phyloP scores from a whole-genome alignment of 805 yeast species.

The Wickerhamiella dianesei region DNA sequence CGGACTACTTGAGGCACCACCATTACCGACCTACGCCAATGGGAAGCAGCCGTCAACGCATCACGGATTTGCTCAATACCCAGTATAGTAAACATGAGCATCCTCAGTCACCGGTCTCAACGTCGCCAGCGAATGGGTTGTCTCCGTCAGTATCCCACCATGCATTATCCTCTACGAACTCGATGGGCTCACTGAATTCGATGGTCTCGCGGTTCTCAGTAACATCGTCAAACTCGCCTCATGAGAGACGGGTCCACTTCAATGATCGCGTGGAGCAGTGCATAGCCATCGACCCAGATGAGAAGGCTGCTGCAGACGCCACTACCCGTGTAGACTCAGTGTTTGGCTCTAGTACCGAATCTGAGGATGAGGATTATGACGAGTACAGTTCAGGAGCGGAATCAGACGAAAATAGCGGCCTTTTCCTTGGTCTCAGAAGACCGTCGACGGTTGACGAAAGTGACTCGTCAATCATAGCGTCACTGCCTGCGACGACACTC shows the following conservation, averaged over 20 bases:
- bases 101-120: background rate
- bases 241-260: constrained; percentile 70
- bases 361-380: constrained; percentile 20
- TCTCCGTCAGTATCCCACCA: background rate
- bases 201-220: background rate
- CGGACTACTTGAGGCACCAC: constrained; percentile 27
- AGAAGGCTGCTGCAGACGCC: constrained; percentile 4
- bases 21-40: constrained; percentile 26
- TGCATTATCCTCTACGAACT: background rate
- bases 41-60: constrained; percentile 20
- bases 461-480: constrained; percentile 48
- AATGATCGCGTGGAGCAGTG: constrained; percentile 93
- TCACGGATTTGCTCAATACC: constrained; percentile 23
- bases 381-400: constrained; percentile 32
- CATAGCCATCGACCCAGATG: constrained; percentile 44
- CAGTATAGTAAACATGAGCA: constrained; percentile 17
- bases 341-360: constrained; percentile 16
- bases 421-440: constrained; percentile 42
- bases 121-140: constrained; percentile 1
- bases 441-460: constrained; percentile 19
- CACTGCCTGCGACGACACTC: constrained; percentile 74
- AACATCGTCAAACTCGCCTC: constrained; percentile 5
- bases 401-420: constrained; percentile 56
- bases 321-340: constrained; percentile 22
- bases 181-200: background rate